These are phyloP conservation scores for Fraxinus paxiana DNA, from an alignment of 305 asterid species.

Conservation along the genomic window DNA sequence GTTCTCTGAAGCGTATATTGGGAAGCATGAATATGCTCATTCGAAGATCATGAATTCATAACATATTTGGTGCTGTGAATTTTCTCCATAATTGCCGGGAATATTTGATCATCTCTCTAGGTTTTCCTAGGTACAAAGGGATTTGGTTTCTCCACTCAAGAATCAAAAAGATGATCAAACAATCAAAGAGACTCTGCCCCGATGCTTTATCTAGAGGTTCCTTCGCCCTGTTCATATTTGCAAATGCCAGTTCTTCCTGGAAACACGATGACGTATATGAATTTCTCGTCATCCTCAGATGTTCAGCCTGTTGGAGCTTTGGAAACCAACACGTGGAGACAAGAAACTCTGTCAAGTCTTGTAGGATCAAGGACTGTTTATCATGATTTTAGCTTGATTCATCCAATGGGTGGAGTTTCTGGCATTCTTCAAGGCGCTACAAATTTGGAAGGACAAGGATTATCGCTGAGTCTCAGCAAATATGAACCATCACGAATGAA, in stretches of 20 bases:
- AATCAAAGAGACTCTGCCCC: slow-evolving; percentile 42
- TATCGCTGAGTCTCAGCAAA: slow-evolving; percentile 73
- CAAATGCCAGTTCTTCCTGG: slow-evolving; percentile 22
- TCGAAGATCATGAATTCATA: slow-evolving; percentile 17
- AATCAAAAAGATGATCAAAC: neutral
- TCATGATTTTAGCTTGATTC: slow-evolving; percentile 42
- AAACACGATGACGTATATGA: slow-evolving; percentile 56
- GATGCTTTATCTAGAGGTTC: slow-evolving; percentile 52
- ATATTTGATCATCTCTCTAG: slow-evolving; percentile 13
- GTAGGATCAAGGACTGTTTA: slow-evolving; percentile 43
- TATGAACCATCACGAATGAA: slow-evolving; percentile 47
- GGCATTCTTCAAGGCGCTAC: slow-evolving; percentile 36
- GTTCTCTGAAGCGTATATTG: too few species aligned
- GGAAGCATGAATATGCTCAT: slow-evolving; percentile 1
- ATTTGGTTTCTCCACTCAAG: slow-evolving; percentile 34
- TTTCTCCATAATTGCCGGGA: neutral
- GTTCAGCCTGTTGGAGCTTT: too few species aligned
- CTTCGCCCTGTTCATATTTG: slow-evolving; percentile 41
- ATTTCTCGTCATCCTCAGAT: slow-evolving; percentile 49
- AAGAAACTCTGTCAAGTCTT: slow-evolving; percentile 42
- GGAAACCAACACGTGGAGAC: slow-evolving; percentile 39
- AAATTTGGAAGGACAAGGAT: slow-evolving; percentile 52
- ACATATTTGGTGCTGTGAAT: neutral
- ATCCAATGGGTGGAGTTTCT: slow-evolving; percentile 29
- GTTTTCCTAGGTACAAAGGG: slow-evolving; percentile 23